phyloP scores from a whole-genome alignment of 2,329 filamentous ascomycete species.

The Penicillium sp. region DNA sequence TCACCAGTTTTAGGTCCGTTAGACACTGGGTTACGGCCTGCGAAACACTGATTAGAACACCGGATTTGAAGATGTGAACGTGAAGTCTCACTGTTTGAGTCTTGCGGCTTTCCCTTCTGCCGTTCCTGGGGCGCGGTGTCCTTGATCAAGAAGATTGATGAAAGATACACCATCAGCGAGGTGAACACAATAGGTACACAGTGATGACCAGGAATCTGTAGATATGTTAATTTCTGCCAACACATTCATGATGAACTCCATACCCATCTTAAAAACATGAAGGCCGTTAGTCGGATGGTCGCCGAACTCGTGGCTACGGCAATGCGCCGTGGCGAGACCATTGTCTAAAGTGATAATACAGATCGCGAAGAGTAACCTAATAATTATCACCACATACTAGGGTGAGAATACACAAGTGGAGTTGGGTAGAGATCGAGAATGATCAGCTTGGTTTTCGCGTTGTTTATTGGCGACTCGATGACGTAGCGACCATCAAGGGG shows the following conservation, averaged over 20 bases:
- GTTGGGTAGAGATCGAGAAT: background rate
- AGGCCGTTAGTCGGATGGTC: conserved; percentile 35
- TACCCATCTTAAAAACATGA: conserved; percentile 47
- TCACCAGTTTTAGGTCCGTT: conserved; percentile 10
- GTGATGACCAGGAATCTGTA: conserved; percentile 39
- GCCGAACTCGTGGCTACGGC: conserved; percentile 38
- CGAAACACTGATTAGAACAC: background rate
- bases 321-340: conserved; percentile 34
- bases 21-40: conserved; percentile 6
- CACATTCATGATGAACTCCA: background rate
- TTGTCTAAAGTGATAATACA: conserved; percentile 14
- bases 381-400: background rate
- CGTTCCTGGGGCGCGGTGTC: conserved; percentile 1
- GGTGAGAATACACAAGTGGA: background rate
- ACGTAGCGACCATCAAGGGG: too few species aligned
- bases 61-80: background rate
- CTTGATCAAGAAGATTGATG: conserved; percentile 32
- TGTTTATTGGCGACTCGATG: conserved; percentile 7
- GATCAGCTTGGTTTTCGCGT: background rate
- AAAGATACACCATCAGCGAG: conserved; percentile 46
- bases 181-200: conserved; percentile 40
- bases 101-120: conserved; percentile 5
- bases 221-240: background rate
- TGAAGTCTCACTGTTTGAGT: conserved; percentile 8
- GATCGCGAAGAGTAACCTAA: conserved; percentile 3